A percentile compares a stretch with the other conserved stretches of the same genome.
phyloP scores from a whole-genome alignment of 78 protist species.

The Dictyostelium brefeldianum region DNA sequence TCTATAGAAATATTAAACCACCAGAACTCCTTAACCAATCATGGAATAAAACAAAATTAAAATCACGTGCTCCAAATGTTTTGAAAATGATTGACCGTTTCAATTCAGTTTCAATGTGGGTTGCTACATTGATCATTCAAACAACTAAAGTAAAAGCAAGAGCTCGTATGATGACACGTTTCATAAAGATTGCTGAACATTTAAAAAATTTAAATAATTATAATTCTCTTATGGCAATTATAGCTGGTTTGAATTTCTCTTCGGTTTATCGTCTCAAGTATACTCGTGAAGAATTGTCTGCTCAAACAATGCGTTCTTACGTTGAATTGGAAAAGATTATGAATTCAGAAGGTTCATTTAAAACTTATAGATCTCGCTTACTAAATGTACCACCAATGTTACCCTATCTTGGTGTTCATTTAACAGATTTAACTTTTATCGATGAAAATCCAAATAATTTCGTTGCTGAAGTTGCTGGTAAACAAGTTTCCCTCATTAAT shows the following conservation, averaged over 20 bases:
- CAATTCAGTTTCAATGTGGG: conserved; percentile 88
- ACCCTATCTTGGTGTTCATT: conserved; percentile 81
- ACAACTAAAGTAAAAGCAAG: conserved; percentile 53
- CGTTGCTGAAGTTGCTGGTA: conserved; percentile 34
- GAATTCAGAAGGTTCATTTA: conserved; percentile 80
- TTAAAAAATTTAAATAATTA: conserved; percentile 80
- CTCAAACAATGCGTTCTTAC: conserved; percentile 17
- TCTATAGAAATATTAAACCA: conserved; percentile 82
- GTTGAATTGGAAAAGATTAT: conserved; percentile 82
- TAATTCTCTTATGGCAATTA: conserved; percentile 86
- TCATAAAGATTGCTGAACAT: conserved; percentile 82
- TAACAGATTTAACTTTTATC: conserved; percentile 91
- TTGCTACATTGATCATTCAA: conserved; percentile 83
- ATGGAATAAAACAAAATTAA: conserved; percentile 84
- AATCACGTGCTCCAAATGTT: conserved; percentile 83
- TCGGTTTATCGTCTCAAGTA: conserved; percentile 87
- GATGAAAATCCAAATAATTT: conserved; percentile 87
- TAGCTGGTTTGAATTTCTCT: conserved; percentile 85
- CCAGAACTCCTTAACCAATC: conserved; percentile 87
- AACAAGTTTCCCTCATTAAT: conserved; percentile 80
- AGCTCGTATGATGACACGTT: conserved; percentile 76
- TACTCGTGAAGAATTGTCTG: conserved; percentile 84
- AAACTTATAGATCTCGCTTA: conserved; percentile 74
- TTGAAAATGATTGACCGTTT: conserved; percentile 77
- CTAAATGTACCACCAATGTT: conserved; percentile 36